phyloP scores from a whole-genome alignment of 768 basidiomycete genomes.

The Lentinula edodes region DNA sequence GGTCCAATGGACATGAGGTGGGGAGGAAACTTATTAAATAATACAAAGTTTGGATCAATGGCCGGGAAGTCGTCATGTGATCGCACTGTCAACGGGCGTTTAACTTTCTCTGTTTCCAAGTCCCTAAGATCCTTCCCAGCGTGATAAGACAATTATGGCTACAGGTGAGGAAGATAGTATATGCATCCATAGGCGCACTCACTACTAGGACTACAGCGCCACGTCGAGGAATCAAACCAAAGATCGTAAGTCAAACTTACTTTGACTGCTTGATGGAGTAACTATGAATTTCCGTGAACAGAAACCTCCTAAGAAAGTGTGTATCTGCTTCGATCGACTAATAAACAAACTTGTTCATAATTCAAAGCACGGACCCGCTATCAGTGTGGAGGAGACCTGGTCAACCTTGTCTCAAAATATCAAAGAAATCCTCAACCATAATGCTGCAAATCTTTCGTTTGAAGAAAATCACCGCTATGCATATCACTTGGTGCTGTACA shows the following conservation, averaged over 20 bases:
- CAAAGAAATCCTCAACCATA: constrained; percentile 90
- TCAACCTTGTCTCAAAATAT: constrained; percentile 76
- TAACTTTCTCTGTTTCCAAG: background rate
- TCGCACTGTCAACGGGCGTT: background rate
- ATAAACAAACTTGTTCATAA: background rate
- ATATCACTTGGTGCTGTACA: constrained; percentile 90
- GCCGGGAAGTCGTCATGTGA: background rate
- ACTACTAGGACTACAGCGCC: constrained; percentile 16
- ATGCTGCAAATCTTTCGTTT: constrained; percentile 82
- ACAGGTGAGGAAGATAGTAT: constrained; percentile 5
- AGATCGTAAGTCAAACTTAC: constrained; percentile 33
- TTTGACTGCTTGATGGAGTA: background rate
- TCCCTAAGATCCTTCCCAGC: background rate
- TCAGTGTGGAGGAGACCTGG: constrained; percentile 85
- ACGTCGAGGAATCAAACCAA: constrained; percentile 30
- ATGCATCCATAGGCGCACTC: background rate
- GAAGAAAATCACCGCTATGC: constrained; percentile 94
- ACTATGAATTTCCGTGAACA: background rate
- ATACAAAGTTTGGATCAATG: background rate
- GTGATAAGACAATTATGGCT: constrained; percentile 4
- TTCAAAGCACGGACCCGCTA: constrained; percentile 62
- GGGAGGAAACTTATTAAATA: too few relatives aligned
- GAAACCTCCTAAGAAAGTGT: constrained; percentile 12
- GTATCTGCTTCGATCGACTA: background rate
- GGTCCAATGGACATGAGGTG: constrained; percentile 8